Conservation (phyloP, 139 green algal species). For the Coccomyxa sp. region DNA sequence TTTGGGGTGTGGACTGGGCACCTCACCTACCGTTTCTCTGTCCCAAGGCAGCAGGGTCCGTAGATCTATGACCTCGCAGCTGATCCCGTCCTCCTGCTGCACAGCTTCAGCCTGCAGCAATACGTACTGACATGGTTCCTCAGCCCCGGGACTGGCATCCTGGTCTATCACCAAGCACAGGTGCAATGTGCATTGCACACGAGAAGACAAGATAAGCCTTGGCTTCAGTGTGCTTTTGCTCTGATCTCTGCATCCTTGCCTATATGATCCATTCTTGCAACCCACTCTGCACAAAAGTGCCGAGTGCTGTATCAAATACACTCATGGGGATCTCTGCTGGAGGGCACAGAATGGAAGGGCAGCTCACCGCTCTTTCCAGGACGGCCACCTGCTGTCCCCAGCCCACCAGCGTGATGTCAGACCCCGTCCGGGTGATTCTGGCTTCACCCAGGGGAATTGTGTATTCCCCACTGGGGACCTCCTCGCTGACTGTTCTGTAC, state of each 20-base stretch:
- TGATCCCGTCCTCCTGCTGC: constrained; percentile 45
- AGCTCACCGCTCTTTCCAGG: constrained; percentile 41
- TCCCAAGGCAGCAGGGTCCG: constrained; percentile 85
- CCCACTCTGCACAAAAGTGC: no score
- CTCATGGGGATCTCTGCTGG: no score
- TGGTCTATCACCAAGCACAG: no score
- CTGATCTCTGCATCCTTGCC: no score
- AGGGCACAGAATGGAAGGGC: no score
- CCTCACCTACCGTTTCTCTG: constrained; percentile 21
- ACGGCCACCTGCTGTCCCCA: constrained; percentile 86
- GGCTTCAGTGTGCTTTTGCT: no score
- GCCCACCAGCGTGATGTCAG: constrained; percentile 87
- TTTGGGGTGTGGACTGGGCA: background rate
- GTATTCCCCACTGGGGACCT: constrained; percentile 74
- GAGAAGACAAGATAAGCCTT: no score
- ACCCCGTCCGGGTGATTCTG: constrained; percentile 42
- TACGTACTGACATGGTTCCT: no score
- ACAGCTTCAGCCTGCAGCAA: constrained; percentile 47
- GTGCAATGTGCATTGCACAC: no score
- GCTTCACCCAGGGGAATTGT: constrained; percentile 71
- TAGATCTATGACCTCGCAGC: constrained; percentile 87
- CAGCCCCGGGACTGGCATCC: no score
- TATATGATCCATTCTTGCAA: no score
- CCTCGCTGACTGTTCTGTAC: constrained; percentile 84
- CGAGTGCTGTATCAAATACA: no score